These are phyloP conservation scores for Clonostachys byssicola DNA, from an alignment of 2,329 filamentous ascomycete genomes.

Conservation along the genomic window DNA sequence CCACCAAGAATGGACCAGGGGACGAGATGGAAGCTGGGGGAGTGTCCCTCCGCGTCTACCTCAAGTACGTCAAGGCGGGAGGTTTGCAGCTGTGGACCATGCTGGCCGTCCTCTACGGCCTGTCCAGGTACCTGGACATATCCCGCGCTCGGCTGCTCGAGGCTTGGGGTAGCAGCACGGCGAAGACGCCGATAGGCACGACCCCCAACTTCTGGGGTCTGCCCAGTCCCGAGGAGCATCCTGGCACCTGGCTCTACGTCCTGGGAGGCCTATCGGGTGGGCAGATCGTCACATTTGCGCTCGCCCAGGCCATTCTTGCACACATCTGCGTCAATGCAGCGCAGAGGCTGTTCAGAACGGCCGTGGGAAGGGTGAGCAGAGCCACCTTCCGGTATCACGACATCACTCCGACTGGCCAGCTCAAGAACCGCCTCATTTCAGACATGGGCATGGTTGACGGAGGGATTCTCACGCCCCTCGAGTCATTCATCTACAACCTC, in stretches of 20 bases:
- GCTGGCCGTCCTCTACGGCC: constrained; percentile 56
- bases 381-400: constrained; percentile 91
- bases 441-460: constrained; percentile 90
- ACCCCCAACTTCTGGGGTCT: constrained; percentile 19
- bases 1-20: constrained; percentile 21
- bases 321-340: constrained; percentile 78
- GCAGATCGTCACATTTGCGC: constrained; percentile 54
- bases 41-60: constrained; percentile 73
- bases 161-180: constrained; percentile 68
- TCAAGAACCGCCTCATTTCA: constrained; percentile 90
- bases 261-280: constrained; percentile 63
- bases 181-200: background rate
- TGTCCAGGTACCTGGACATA: constrained; percentile 62
- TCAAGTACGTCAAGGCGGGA: constrained; percentile 81
- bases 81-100: constrained; percentile 68
- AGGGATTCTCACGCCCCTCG: constrained; percentile 72
- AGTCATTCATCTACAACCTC: constrained; percentile 63
- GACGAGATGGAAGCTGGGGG: constrained; percentile 52
- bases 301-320: constrained; percentile 65
- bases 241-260: constrained; percentile 69
- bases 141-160: constrained; percentile 79
- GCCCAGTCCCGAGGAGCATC: constrained; percentile 63
- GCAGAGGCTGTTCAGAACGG: constrained; percentile 67
- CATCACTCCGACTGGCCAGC: constrained; percentile 77
- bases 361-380: constrained; percentile 69